Conservation (phyloP, 2,329 filamentous ascomycete genomes). For the Parafenestella ontariensis region DNA sequence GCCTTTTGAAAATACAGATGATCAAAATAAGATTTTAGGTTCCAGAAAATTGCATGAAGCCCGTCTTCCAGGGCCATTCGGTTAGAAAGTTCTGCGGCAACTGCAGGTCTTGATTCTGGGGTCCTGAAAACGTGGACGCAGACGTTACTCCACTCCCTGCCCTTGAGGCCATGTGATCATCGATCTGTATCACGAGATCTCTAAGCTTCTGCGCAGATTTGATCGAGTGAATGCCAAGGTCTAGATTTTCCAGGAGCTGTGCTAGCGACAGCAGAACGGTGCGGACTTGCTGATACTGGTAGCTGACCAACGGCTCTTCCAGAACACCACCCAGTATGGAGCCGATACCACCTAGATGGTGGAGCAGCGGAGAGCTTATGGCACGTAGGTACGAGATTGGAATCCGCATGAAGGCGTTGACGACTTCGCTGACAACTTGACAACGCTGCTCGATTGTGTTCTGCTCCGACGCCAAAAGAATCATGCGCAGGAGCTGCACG, state of each 20-base stretch:
- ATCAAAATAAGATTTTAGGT: too few relatives aligned
- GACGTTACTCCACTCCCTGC: neutral
- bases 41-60: neutral
- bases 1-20: too few relatives aligned
- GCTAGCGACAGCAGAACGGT: slow-evolving; percentile 54
- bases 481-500: slow-evolving; percentile 57
- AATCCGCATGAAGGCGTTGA: slow-evolving; percentile 51
- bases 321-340: slow-evolving; percentile 58
- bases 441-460: slow-evolving; percentile 55
- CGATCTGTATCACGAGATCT: neutral
- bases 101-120: neutral
- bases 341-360: slow-evolving; percentile 59
- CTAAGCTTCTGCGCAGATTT: neutral
- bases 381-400: slow-evolving; percentile 56
- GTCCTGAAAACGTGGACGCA: neutral
- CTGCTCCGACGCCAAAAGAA: slow-evolving; percentile 45
- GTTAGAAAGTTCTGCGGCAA: neutral
- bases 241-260: slow-evolving; percentile 55
- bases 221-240: slow-evolving; percentile 21
- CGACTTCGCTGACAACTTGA: slow-evolving; percentile 42
- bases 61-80: neutral
- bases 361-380: slow-evolving; percentile 58
- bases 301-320: slow-evolving; percentile 53
- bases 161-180: neutral
- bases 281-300: slow-evolving; percentile 50